phyloP scores from a whole-genome alignment of 139 green algal genomes.

The Chlorella sorokiniana region DNA sequence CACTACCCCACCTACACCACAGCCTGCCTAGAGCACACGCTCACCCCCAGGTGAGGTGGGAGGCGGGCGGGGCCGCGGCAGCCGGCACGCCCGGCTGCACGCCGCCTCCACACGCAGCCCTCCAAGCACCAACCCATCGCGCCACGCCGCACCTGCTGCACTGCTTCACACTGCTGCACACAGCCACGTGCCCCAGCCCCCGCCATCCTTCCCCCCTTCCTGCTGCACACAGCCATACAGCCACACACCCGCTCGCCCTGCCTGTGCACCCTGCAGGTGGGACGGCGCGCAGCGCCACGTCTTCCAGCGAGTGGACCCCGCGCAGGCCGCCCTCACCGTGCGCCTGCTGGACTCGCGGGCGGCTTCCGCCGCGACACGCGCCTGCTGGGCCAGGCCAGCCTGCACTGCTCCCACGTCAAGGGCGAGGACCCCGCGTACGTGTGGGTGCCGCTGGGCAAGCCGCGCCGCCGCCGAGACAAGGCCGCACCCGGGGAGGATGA shows the following conservation, averaged over 20 bases:
- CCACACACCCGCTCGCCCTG: too few relatives aligned
- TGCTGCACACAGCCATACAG: not conserved
- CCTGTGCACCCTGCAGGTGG: conserved; percentile 21
- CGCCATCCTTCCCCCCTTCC: not conserved
- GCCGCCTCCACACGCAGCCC: not conserved
- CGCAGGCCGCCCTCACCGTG: conserved; percentile 40
- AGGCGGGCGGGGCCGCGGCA: not conserved
- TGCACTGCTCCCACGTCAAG: conserved; percentile 49
- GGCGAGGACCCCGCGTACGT: conserved; percentile 71
- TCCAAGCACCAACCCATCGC: too few relatives aligned
- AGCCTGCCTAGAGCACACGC: conserved; percentile 36
- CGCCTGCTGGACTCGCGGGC: conserved; percentile 42
- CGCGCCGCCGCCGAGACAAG: not conserved
- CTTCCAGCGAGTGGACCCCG: conserved; percentile 44
- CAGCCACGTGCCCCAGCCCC: not conserved
- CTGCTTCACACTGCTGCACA: too few relatives aligned
- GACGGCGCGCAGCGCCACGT: conserved; percentile 19
- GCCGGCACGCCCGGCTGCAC: not conserved
- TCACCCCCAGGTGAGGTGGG: conserved; percentile 33
- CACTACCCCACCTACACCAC: conserved; percentile 22
- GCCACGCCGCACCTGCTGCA: too few relatives aligned
- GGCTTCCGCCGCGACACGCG: not conserved
- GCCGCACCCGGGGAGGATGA: conserved; percentile 9
- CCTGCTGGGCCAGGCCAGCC: conserved; percentile 48
- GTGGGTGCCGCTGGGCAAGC: conserved; percentile 68